Evolutionary conservation across 2,329 filamentous ascomycete genomes (phyloP).

Genomic region (Fusarium sp.): DNA sequence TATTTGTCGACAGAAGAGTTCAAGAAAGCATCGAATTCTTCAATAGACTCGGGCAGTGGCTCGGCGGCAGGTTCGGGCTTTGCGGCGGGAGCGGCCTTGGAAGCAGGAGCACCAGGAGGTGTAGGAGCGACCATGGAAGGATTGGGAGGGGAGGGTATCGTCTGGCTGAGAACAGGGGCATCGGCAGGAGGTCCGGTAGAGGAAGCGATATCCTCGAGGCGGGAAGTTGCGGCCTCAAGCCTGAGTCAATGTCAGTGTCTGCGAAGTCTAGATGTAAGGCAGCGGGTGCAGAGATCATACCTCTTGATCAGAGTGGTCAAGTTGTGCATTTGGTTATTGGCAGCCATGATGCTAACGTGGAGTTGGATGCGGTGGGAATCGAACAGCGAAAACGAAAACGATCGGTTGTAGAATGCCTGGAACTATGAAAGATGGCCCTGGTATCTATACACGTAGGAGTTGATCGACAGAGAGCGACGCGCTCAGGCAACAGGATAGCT

Average conservation of each 20-base stretch:
- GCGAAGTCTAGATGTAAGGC: background rate
- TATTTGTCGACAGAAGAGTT: constrained; percentile 81
- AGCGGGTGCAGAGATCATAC: constrained; percentile 64
- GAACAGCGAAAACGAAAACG: background rate
- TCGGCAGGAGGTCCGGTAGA: constrained; percentile 74
- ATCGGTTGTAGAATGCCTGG: background rate
- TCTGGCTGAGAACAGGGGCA: constrained; percentile 61
- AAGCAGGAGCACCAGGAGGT: constrained; percentile 50
- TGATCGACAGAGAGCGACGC: constrained; percentile 2
- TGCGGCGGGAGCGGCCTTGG: constrained; percentile 56
- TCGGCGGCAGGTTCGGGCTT: constrained; percentile 62
- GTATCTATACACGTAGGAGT: constrained; percentile 7
- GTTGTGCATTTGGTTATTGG: constrained; percentile 91
- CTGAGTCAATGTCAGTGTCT: constrained; percentile 71
- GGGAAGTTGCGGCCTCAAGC: constrained; percentile 95
- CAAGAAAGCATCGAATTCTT: constrained; percentile 89
- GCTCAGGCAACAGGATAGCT: constrained; percentile 35
- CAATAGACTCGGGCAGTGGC: constrained; percentile 80
- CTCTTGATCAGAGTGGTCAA: constrained; percentile 98
- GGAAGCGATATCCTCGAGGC: constrained; percentile 95
- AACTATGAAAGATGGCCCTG: constrained; percentile 1
- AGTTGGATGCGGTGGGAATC: background rate
- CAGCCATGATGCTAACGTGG: constrained; percentile 70
- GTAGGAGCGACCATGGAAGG: constrained; percentile 52
- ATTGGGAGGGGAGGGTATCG: constrained; percentile 53